phyloP scores from a whole-genome alignment of 2,329 filamentous ascomycete species.

The Sclerotinia borealis region DNA sequence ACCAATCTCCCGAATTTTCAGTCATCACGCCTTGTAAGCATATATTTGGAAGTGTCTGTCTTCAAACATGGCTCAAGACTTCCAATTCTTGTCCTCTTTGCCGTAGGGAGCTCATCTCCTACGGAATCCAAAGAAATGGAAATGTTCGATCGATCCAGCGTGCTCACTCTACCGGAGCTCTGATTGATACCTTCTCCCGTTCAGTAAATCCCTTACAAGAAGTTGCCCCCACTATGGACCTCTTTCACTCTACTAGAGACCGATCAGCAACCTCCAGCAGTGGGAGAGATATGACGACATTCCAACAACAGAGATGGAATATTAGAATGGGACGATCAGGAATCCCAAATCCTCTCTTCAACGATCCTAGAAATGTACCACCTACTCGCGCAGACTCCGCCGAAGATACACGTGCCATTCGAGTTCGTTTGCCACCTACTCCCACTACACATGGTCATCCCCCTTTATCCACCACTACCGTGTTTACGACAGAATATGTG shows the following conservation, averaged over 20 bases:
- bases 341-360: fast-evolving
- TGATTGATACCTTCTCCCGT: not conserved
- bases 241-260: not conserved
- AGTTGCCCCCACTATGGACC: not conserved
- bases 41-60: not conserved
- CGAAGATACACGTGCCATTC: fast-evolving
- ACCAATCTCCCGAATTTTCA: not conserved
- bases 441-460: not conserved
- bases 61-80: not conserved
- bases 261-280: not conserved
- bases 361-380: too few relatives aligned
- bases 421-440: too few relatives aligned
- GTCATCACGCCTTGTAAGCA: not conserved
- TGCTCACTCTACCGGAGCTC: not conserved
- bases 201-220: not conserved
- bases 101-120: not conserved
- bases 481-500: not conserved
- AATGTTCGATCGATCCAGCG: not conserved
- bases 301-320: not conserved
- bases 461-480: not conserved
- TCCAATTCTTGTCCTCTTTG: not conserved
- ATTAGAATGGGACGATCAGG: not conserved
- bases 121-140: not conserved
- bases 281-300: not conserved
- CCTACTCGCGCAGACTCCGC: fast-evolving